Evolutionary conservation across 2,329 filamentous ascomycete genomes (phyloP).

Genomic region (Cordyceps fumosorosea): DNA sequence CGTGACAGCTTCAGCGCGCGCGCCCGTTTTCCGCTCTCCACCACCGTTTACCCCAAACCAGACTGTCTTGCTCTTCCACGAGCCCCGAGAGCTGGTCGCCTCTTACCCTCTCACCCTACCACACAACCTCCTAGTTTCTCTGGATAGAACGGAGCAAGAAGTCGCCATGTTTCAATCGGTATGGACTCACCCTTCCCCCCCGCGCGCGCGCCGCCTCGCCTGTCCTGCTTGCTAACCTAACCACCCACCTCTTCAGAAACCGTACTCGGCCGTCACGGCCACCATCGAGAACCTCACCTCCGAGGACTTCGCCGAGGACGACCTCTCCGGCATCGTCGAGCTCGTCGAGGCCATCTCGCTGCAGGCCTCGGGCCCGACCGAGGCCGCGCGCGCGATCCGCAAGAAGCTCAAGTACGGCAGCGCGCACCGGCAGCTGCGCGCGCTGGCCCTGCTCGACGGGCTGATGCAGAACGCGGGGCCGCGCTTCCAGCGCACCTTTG

Average conservation of each 20-base stretch:
- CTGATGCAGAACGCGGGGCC: slow-evolving; percentile 90
- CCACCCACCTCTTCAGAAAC: slow-evolving; percentile 47
- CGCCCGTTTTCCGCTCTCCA: neutral
- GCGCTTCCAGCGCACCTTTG: slow-evolving; percentile 79
- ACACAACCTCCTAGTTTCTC: neutral
- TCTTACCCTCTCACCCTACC: neutral
- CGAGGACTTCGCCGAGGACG: slow-evolving; percentile 84
- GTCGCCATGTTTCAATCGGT: slow-evolving; percentile 5
- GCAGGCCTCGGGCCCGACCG: slow-evolving; percentile 76
- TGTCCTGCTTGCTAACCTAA: slow-evolving; percentile 17
- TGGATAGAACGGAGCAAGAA: neutral
- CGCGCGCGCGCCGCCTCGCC: neutral
- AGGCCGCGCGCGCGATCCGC: slow-evolving; percentile 84
- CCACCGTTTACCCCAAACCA: neutral
- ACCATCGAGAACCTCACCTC: slow-evolving; percentile 85
- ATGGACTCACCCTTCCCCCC: neutral
- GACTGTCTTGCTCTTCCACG: neutral
- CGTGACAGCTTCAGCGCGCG: slow-evolving; percentile 8
- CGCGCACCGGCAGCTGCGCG: slow-evolving; percentile 83
- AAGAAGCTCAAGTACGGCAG: slow-evolving; percentile 99
- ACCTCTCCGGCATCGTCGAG: slow-evolving; percentile 85
- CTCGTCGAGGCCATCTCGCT: slow-evolving; percentile 91
- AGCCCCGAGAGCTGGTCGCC: neutral
- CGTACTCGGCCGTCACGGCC: slow-evolving; percentile 89
- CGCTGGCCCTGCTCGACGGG: slow-evolving; percentile 82